Conservation (phyloP, 2,329 filamentous ascomycete genomes). For the Colletotrichum sp. region DNA sequence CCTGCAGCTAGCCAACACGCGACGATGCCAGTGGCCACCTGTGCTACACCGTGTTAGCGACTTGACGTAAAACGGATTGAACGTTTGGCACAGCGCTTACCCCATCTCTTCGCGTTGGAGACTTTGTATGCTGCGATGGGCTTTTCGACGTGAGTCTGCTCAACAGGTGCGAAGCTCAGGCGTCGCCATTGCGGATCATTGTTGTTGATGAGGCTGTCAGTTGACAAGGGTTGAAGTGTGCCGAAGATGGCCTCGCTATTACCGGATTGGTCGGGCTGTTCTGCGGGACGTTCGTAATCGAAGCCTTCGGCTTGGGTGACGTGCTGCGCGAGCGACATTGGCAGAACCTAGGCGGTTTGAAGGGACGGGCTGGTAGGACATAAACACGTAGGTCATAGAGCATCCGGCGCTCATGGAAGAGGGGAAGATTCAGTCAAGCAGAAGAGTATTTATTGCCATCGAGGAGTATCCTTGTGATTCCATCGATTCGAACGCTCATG, state of each 20-base stretch:
- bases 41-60: slow-evolving; percentile 50
- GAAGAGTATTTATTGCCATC: neutral
- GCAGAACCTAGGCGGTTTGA: neutral
- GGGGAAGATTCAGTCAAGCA: neutral
- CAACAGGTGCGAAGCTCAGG: slow-evolving; percentile 31
- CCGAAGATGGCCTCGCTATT: slow-evolving; percentile 29
- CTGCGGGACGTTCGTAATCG: slow-evolving; percentile 37
- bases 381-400: neutral
- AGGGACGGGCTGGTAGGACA: neutral
- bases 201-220: neutral
- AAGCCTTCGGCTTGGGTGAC: slow-evolving; percentile 46
- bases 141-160: slow-evolving; percentile 29
- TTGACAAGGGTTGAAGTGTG: slow-evolving; percentile 24
- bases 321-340: slow-evolving; percentile 49
- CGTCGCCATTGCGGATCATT: slow-evolving; percentile 24
- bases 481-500: neutral
- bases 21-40: slow-evolving; percentile 71
- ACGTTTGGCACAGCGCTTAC: slow-evolving; percentile 19
- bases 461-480: neutral
- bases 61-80: neutral
- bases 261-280: slow-evolving; percentile 25
- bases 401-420: neutral
- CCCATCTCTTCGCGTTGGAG: slow-evolving; percentile 28
- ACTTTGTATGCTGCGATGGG: slow-evolving; percentile 35
- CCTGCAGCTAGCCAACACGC: slow-evolving; percentile 80